phyloP scores from a whole-genome alignment of 345 rosid species.

The Orychophragmus violaceus region DNA sequence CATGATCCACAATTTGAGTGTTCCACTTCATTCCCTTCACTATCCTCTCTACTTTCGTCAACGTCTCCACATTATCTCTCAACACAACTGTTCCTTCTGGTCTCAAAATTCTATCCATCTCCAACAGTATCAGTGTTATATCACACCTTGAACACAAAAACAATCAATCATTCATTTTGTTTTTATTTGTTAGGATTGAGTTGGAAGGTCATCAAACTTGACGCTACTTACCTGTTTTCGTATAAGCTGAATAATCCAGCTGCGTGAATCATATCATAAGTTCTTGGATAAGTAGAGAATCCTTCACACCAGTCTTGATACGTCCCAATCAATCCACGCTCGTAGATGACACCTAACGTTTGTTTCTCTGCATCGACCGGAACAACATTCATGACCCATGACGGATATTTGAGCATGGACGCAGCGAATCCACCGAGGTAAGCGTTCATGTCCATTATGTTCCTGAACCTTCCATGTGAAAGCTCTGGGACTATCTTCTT shows the following conservation, averaged over 20 bases:
- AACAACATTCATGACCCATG: constrained; percentile 53
- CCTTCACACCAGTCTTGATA: constrained; percentile 99
- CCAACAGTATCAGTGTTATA: not conserved
- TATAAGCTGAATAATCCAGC: constrained; percentile 72
- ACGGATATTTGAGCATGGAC: constrained; percentile 27
- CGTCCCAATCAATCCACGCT: constrained; percentile 79
- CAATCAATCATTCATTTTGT: not conserved
- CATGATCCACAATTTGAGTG: constrained; percentile 76
- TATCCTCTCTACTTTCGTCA: constrained; percentile 43
- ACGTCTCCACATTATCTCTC: not conserved
- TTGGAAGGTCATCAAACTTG: no score
- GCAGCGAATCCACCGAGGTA: constrained; percentile 15
- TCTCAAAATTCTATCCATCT: not conserved
- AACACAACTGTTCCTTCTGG: not conserved
- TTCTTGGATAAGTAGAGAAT: constrained; percentile 93
- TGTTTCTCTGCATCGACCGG: constrained; percentile 58
- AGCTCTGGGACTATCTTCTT: not conserved
- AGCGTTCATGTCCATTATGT: not conserved
- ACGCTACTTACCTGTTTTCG: constrained; percentile 47
- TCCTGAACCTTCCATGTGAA: not conserved
- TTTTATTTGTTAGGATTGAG: not conserved
- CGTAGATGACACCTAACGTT: constrained; percentile 72
- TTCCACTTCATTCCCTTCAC: constrained; percentile 86
- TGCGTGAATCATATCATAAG: constrained; percentile 93
- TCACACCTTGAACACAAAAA: constrained; percentile 14